Evolutionary conservation across 345 rosid genomes (phyloP), one percentile per base, ranked within the genome.

Genomic region (Hibiscus tridactylites): DNA sequence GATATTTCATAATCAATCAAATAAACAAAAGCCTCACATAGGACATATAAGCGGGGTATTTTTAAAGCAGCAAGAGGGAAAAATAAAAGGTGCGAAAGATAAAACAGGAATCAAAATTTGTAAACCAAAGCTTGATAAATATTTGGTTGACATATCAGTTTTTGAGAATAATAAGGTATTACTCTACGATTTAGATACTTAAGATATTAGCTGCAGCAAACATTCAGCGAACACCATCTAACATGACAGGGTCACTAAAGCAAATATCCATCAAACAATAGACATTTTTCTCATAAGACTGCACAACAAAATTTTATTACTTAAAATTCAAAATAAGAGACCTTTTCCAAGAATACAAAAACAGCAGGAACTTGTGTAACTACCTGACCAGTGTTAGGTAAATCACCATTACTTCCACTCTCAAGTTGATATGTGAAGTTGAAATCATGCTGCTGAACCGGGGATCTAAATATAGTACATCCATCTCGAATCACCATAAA

Each of bases 401-500:
- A 83, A 84, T 92, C 99, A 10, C 92, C 89, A 77, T 82, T 85
- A 29, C 77, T 78, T 77, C 99, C 99, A 78, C 85, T 75, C 81
- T 92, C 99, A 3, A 95, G 91, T 74, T 95, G 99, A 82, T 85
- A 95, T 3, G 99, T 89, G 78, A 95, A 91, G 79, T 95, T 95
- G 76, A 95, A 95, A 78, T 83, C 96, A 82, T 92, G 98, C 79
- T 90, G 99, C 76, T 95, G 99, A 65, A 85, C 98, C 5, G 99
- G 99, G 50, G 99, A 95, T 15, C 92, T 90, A 70, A 95, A 92
- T 28, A 95, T 78, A 0, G 99, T 90, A 71, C 90, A 85, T 76
- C 99, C 99, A 84, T 90, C 97, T 57, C 99, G 89, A 67, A 95
- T 90, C 65, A 95, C 99, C 85, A 92, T 84, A 88, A 95, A 95